phyloP scores from a whole-genome alignment of 208 protist genomes.

The Trypanosoma melophagium region DNA sequence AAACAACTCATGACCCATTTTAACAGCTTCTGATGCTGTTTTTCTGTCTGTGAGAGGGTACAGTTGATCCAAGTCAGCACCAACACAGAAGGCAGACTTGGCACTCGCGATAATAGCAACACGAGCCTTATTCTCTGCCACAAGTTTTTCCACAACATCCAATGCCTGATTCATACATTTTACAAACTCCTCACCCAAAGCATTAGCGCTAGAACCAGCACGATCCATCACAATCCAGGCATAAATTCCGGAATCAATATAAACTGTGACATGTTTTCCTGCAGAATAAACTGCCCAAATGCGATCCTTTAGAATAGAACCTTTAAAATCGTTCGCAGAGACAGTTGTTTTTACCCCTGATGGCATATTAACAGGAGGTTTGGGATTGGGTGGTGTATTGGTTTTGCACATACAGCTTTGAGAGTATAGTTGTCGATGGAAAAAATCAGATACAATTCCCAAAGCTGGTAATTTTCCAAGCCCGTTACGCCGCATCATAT shows the following conservation, averaged over 20 bases:
- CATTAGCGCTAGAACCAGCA: slow-evolving; percentile 69
- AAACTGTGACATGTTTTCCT: slow-evolving; percentile 70
- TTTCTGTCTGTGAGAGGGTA: slow-evolving; percentile 67
- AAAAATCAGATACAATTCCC: slow-evolving; percentile 9
- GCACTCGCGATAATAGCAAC: slow-evolving; percentile 67
- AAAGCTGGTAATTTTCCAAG: not conserved
- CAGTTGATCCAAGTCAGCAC: slow-evolving; percentile 77
- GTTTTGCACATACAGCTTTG: slow-evolving; percentile 9
- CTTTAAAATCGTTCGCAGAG: slow-evolving; percentile 41
- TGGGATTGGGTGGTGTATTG: slow-evolving; percentile 2
- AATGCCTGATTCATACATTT: slow-evolving; percentile 48
- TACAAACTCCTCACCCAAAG: slow-evolving; percentile 68
- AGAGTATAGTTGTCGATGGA: not conserved
- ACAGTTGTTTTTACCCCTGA: not conserved
- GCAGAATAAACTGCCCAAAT: slow-evolving; percentile 50
- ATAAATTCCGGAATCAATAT: slow-evolving; percentile 65
- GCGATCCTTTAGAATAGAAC: slow-evolving; percentile 41
- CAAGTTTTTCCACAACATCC: slow-evolving; percentile 63
- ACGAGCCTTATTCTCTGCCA: slow-evolving; percentile 49
- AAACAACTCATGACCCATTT: slow-evolving; percentile 59
- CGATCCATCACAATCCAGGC: slow-evolving; percentile 88
- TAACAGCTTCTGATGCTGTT: slow-evolving; percentile 37
- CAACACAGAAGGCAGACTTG: slow-evolving; percentile 83
- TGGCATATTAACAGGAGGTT: not conserved
- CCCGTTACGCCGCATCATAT: slow-evolving; percentile 41